These are phyloP conservation scores for Penicillium ucsense DNA, from an alignment of 495 filamentous ascomycete species.

Conservation along the genomic window DNA sequence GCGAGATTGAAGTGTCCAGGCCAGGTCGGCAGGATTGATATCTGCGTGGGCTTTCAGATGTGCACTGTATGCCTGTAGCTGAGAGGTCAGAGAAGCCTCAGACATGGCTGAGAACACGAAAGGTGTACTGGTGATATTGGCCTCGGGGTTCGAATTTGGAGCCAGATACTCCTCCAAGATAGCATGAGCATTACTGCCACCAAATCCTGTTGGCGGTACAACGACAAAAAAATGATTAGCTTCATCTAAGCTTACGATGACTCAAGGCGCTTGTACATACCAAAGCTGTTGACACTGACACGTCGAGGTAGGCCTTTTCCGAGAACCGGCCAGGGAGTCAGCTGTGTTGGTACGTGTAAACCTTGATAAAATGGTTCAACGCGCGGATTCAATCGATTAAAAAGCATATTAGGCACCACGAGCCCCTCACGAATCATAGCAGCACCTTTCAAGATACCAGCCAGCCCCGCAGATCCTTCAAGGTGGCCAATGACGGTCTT, in stretches of 20 bases:
- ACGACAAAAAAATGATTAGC: too few relatives aligned
- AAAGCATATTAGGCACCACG: conserved; percentile 22
- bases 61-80: background rate
- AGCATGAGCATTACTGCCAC: conserved; percentile 51
- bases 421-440: conserved; percentile 20
- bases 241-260: too few relatives aligned
- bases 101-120: too few relatives aligned
- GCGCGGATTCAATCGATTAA: conserved; percentile 23
- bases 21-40: background rate
- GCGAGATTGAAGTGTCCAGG: background rate
- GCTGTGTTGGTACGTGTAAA: background rate
- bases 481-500: conserved; percentile 39
- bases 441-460: conserved; percentile 30
- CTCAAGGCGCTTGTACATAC: conserved; percentile 4
- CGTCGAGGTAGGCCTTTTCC: conserved; percentile 30
- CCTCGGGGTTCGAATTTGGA: background rate
- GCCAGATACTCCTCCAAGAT: conserved; percentile 38
- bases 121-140: background rate
- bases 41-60: background rate
- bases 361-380: background rate
- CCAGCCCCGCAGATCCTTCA: conserved; percentile 25
- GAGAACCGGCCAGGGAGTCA: background rate
- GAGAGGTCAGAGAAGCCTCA: background rate
- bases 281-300: conserved; percentile 43
- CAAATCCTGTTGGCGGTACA: conserved; percentile 23